phyloP scores from a whole-genome alignment of 2,329 filamentous ascomycete species.

The Trichophyton mentagrophytes region DNA sequence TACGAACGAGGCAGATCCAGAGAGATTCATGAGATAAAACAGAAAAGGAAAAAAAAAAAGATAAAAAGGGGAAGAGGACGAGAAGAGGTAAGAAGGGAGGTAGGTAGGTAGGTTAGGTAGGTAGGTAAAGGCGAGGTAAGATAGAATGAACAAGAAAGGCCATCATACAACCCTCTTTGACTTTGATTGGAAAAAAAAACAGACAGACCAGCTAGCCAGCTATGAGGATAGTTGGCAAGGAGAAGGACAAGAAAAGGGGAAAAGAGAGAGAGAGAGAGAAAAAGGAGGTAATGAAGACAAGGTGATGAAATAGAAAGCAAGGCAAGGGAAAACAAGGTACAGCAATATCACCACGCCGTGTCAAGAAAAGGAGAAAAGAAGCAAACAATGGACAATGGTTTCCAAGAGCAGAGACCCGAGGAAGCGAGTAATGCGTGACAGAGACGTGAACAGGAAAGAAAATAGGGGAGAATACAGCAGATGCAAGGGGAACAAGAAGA shows the following conservation, averaged over 20 bases:
- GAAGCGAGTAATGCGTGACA: conserved; percentile 8
- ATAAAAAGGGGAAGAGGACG: conserved; percentile 10
- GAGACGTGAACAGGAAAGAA: not conserved
- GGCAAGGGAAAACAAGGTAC: conserved; percentile 8
- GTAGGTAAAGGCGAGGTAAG: too few relatives aligned
- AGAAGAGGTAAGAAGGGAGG: not conserved
- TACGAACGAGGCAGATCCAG: conserved; percentile 5
- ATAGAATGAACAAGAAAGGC: conserved; percentile 23
- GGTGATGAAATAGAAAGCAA: conserved; percentile 3
- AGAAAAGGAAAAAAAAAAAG: conserved; percentile 15
- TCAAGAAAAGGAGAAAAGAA: not conserved
- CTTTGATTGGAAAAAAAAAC: not conserved
- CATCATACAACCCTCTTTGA: conserved; percentile 12
- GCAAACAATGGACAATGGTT: conserved; percentile 17
- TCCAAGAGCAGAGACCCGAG: conserved; percentile 17
- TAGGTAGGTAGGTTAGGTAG: too few relatives aligned
- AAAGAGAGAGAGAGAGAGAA: not conserved
- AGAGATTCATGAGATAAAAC: conserved; percentile 11
- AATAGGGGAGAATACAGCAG: conserved; percentile 10
- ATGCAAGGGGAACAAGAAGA: conserved; percentile 1
- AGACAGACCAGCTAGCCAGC: not conserved
- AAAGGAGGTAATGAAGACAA: conserved; percentile 7
- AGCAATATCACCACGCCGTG: conserved; percentile 18
- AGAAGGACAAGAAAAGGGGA: not conserved
- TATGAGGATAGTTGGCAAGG: not conserved